These are phyloP conservation scores for Neurospora sp. DNA, from an alignment of 495 filamentous ascomycete genomes.

Conservation along the genomic window DNA sequence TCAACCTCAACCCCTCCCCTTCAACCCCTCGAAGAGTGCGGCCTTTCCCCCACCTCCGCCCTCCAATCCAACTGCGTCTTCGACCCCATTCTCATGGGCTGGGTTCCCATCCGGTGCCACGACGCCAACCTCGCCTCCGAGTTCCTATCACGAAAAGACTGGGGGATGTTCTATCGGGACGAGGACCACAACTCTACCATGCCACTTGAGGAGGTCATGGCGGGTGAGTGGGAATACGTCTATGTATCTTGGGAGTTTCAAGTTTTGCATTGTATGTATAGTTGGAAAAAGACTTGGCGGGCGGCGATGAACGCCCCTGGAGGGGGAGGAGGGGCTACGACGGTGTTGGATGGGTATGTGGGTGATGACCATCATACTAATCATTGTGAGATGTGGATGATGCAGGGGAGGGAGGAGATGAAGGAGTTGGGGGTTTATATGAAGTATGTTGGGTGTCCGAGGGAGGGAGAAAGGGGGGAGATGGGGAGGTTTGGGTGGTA, in stretches of 20 bases:
- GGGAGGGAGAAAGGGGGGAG: neutral
- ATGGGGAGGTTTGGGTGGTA: conserved; percentile 3
- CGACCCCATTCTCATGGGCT: conserved; percentile 1
- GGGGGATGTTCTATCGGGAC: neutral
- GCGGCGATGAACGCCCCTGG: neutral
- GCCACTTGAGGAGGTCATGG: neutral
- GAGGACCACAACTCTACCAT: neutral
- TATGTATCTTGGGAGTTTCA: neutral
- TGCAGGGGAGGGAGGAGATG: neutral
- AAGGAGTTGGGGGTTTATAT: too few relatives aligned
- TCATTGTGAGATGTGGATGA: conserved; percentile 1
- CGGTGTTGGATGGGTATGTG: neutral
- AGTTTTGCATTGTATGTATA: neutral
- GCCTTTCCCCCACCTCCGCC: neutral
- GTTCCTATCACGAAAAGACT: neutral
- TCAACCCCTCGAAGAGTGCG: neutral
- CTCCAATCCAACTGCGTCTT: neutral
- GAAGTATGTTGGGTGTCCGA: neutral
- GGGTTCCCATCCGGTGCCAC: neutral
- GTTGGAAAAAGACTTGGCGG: neutral
- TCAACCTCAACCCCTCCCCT: too few relatives aligned
- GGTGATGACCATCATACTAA: neutral
- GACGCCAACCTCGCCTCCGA: neutral
- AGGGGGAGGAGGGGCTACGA: too few relatives aligned
- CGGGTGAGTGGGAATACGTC: conserved; percentile 1